Evolutionary conservation across 768 basidiomycete species (phyloP), one percentile per base, ranked within the genome.

Genomic region (Pleurotus tuber-regium): DNA sequence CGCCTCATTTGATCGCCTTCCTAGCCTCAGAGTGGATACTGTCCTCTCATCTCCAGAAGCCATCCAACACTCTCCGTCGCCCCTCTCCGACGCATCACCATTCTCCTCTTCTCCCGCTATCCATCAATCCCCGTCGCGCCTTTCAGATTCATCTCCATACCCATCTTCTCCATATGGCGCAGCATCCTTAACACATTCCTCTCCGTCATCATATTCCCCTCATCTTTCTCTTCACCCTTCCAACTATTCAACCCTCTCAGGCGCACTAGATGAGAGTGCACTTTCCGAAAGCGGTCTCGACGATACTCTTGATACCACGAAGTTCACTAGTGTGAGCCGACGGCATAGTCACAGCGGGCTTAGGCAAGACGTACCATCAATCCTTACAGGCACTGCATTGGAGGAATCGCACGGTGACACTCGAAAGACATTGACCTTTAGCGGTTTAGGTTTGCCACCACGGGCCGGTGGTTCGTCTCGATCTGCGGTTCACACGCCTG

Each of bases 341-440:
- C 28, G 46, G 23, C 46, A 48, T 14, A 48, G 46, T 24, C 46
- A 48, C 24, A 48, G 29, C 31, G 46, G 46, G n/a, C 46, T 48
- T 4, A 48, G 46, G 25, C 30, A 18, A 21, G 31, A 48, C 12
- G 25, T 48, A 12, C 21, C 31, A 6, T 30, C 23, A 33, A 31
- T 48, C 18, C 46, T 21, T 19, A 48, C 21, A 31, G 25, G 43
- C 19, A 44, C 43, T 14, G 14, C 40, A 11, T 12, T 42, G 40
- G 40, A 42, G 23, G 40, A 42, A 19, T 19, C n/a, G n/a, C 35
- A 38, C 35, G 10, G 21, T 44, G 43, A 48, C 31, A 10, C 31
- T 35, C 29, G 30, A 18, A 16, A 16, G 12, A 10, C 31, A 7
- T 21, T 24, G 8, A 26, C 8, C 4, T 7, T 36, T 9, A 21